Evolutionary conservation across 208 protist species (phyloP), one percentile per base, ranked within the genome.

Genomic region (Crithidia expoeki): DNA sequence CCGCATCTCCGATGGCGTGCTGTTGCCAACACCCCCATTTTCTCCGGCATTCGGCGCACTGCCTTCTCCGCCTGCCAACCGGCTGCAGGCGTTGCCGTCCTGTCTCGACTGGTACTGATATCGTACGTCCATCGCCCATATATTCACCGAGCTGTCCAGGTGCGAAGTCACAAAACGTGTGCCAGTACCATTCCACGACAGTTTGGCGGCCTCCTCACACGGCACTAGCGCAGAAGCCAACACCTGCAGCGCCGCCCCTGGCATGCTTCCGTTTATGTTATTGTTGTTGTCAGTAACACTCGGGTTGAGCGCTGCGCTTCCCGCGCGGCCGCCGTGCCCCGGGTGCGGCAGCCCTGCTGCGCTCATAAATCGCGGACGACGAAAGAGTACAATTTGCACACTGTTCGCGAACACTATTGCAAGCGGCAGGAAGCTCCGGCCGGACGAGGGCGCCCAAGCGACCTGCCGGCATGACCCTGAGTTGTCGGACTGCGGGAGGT

Each of bases 131-230:
- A 96, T 52, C 10, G 79, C 65, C 91, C 89, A 96, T 28, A 84
- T 72, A 65, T 87, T 78, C 36, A 94, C 78, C 6, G 81, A 59
- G 58, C 89, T 86, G 74, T 93, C 88, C 4, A 80, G 76, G 70
- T 96, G 92, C 30, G 86, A 79, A 6, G 92, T 94, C 25, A 90
- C 78, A 56, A 96, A 91, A 61, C 89, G 83, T 10, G 87, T 93
- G 16, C 89, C 89, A 16, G 85, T 89, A 33, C 80, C 81, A 61
- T 94, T 94, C 89, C 92, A 96, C 55, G 84, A 85, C 51, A 94
- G 55, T 44, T 84, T 85, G 11, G 79, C 72, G n/a, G 92, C 73
- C 27, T 89, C 84, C 51, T 88, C 79, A 47, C 81, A 86, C 27
- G 61, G 27, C 23, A 84, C 63, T 40, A 79, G 69, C 14, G 79